Evolutionary conservation across 2,329 filamentous ascomycete genomes (phyloP).

Genomic region (Westerdykella aurantiaca): DNA sequence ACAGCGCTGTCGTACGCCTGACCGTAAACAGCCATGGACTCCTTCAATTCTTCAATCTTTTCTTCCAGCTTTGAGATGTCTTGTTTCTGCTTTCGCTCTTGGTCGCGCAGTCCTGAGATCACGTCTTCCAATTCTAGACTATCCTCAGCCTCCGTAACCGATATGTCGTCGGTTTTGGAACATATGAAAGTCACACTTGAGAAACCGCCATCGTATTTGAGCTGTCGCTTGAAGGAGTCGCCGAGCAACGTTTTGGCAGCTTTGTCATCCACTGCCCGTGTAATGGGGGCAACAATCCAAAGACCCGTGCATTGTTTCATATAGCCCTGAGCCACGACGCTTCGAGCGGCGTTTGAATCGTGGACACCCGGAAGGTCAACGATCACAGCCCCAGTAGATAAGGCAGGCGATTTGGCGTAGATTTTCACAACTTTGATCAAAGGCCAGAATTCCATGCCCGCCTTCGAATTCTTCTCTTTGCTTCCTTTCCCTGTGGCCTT

Average conservation of each 20-base stretch:
- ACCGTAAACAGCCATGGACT: conserved; percentile 32
- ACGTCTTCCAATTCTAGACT: conserved; percentile 34
- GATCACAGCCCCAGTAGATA: conserved; percentile 51
- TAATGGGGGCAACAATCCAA: conserved; percentile 60
- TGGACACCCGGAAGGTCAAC: conserved; percentile 57
- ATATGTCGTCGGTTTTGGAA: conserved; percentile 59
- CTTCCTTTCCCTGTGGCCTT: conserved; percentile 33
- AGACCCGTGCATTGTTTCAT: conserved; percentile 56
- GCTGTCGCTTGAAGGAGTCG: conserved; percentile 52
- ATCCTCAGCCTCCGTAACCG: conserved; percentile 41
- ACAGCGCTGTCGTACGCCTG: conserved; percentile 34
- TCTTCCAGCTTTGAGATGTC: conserved; percentile 14
- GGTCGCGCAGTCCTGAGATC: conserved; percentile 23
- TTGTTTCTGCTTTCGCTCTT: conserved; percentile 12
- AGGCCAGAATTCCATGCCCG: conserved; percentile 44
- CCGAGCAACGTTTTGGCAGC: conserved; percentile 53
- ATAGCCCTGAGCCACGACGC: conserved; percentile 53
- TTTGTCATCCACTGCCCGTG: conserved; percentile 55
- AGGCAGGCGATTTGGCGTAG: conserved; percentile 45
- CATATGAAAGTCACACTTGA: conserved; percentile 56
- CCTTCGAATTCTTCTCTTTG: conserved; percentile 21
- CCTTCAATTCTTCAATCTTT: conserved; percentile 23
- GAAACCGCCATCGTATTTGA: conserved; percentile 55
- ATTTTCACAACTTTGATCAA: conserved; percentile 52
- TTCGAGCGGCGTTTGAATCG: conserved; percentile 56